Evolutionary conservation across 2,329 filamentous ascomycete genomes (phyloP), one percentile per base, ranked within the genome.

Genomic region (Ophiostoma piceae): DNA sequence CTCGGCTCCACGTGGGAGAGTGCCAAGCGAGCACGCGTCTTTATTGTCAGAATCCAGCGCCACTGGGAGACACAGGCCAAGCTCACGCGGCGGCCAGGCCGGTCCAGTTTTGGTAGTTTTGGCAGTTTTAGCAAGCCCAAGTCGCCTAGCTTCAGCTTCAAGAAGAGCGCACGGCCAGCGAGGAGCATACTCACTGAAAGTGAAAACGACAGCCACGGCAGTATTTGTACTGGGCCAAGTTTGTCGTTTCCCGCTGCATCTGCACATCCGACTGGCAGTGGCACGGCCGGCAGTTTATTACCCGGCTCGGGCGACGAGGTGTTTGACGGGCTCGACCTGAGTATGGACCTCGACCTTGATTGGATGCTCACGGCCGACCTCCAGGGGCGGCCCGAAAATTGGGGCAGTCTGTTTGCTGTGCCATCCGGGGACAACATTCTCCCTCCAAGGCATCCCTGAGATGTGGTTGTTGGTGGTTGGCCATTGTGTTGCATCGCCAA

Each of bases 41-140:
- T 70, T 22, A n/a, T 70, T 16, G 26, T 70, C 54, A 22, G 47
- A 14, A 66, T 70, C 39, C 69, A 70, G 69, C 69, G 69, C 4
- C 69, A 70, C 47, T 70, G 69, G 69, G 66, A 70, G 35, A 32
- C 64, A 1, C 64, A 64, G 54, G 14, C 43, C 2, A 51, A 51
- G 43, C 43, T 51, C 14, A n/a, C 43, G 16, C 43, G 43, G 43
- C 43, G 43, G 16, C 43, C 14, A 4, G 16, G 43, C 16, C 43
- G 7, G 6, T n/a, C 43, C 43, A 51, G 19, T 16, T 51, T 51
- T 4, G 35, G 35, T 3, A 35, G 35, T 16, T 51, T 51, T 5
- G 35, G 35, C 35, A 35, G 35, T 16, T 51, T 51, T 5, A n/a
- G 43, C 43, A 51, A 19, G 19, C 5, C 43, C 14, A 19, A n/a